Evolutionary conservation across 2,329 filamentous ascomycete genomes (phyloP), one percentile per base, ranked within the genome.

Genomic region (Ceratocystis lukuohia): DNA sequence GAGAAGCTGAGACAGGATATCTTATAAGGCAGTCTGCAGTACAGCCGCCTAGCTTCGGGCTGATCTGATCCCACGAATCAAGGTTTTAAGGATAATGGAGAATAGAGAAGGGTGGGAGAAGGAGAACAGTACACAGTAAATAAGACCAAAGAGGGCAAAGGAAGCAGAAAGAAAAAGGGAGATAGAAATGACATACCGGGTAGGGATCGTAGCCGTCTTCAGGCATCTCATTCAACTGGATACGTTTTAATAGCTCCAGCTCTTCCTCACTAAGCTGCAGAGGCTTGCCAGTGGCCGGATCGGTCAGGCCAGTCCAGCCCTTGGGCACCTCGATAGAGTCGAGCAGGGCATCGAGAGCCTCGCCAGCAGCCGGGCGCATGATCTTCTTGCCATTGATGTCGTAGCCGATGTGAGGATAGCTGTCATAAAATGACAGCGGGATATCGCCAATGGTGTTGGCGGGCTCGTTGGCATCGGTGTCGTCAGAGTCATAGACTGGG

Each of bases 351-450:
- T 99, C 94, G 41, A 99, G 79, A 45, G 94, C 94, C 74, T 96
- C 88, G 64, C 93, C 93, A 71, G 91, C 93, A 3, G 95, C 94
- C 5, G 94, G 94, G 64, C 94, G 88, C 86, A 96, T 89, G 70
- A 99, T 96, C 76, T 89, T 95, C 82, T 95, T 96, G 75, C 94
- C 94, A 75, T 99, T 96, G 78, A 99, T 97, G 72, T 96, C 90
- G 77, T 99, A 99, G 68, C 94, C 94, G 74, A 99, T 96, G 75
- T 99, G 94, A 63, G 94, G 94, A 74, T 96, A 99, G 45, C 90
- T 88, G 75, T 99, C 94, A 79, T 99, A 99, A 77, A 96, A 97
- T 2, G 89, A 88, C 62, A 97, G 79, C 4, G 92, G 90, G 68
- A 99, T 99, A 74, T 97, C 82, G 71, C 94, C 95, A 72, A 99